These are phyloP conservation scores for Arachis stenosperma DNA, from an alignment of 306 rosid species.

Conservation along the genomic window DNA sequence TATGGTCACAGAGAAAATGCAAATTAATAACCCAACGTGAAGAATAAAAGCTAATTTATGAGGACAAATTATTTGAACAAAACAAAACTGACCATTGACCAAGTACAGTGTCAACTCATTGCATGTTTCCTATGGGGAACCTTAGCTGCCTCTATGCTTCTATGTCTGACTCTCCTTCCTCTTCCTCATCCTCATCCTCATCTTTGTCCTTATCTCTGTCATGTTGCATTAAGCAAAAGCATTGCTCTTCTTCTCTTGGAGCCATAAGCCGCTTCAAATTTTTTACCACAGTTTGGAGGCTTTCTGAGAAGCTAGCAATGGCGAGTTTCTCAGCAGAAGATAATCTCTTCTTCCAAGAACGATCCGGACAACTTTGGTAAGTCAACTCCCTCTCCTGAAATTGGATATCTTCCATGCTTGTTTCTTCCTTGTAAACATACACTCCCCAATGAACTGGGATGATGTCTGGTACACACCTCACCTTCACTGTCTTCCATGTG, in stretches of 20 bases:
- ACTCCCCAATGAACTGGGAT: neutral
- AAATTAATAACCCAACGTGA: no score
- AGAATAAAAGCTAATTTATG: no score
- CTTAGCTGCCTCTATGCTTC: no score
- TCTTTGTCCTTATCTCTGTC: neutral
- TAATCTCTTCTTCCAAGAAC: rapidly evolving
- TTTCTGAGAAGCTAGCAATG: neutral
- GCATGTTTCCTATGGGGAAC: no score
- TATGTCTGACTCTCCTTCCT: neutral
- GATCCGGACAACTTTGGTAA: no score
- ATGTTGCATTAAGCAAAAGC: neutral
- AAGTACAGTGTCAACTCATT: no score
- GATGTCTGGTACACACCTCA: neutral
- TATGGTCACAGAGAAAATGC: no score
- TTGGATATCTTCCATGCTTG: neutral
- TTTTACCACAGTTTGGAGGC: neutral
- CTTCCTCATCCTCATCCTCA: neutral
- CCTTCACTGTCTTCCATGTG: neutral
- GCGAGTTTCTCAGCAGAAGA: neutral
- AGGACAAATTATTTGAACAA: no score
- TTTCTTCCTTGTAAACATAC: neutral
- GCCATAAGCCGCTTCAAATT: neutral
- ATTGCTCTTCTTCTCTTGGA: neutral
- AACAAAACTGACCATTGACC: no score
- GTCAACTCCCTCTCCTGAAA: no score